Conservation (phyloP, 768 basidiomycete species). For the Lanmaoa pseudosensibilis region DNA sequence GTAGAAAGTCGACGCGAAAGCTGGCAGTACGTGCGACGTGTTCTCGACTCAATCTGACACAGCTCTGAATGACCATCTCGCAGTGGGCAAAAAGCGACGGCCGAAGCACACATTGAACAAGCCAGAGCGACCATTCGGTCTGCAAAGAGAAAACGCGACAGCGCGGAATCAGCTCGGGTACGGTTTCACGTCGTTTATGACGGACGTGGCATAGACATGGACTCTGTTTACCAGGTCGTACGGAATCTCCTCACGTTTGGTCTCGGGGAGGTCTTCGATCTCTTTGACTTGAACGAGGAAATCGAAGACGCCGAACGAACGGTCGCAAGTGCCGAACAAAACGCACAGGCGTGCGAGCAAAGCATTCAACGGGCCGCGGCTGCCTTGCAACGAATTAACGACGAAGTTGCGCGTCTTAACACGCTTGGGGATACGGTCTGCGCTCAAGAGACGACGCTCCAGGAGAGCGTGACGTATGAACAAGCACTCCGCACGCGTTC, state of each 20-base stretch:
- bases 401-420: conserved; percentile 3
- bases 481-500: conserved; percentile 13
- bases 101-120: conserved; percentile 8
- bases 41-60: background rate
- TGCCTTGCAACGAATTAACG: conserved; percentile 2
- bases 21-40: conserved; percentile 5
- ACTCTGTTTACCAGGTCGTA: conserved; percentile 1
- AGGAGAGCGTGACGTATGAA: conserved; percentile 6
- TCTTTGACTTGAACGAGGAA: conserved; percentile 19
- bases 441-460: conserved; percentile 5
- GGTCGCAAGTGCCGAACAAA: conserved; percentile 6
- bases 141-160: conserved; percentile 13
- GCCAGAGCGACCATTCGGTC: conserved; percentile 13
- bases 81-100: conserved; percentile 3
- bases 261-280: conserved; percentile 15
- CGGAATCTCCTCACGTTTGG: conserved; percentile 17
- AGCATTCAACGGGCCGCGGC: conserved; percentile 9
- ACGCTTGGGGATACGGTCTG: conserved; percentile 1
- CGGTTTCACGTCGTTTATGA: background rate
- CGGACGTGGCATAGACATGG: background rate
- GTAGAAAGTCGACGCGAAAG: background rate
- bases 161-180: conserved; percentile 17
- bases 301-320: conserved; percentile 7
- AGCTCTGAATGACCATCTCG: background rate
- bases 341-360: conserved; percentile 1